A percentile compares a stretch with the other conserved stretches of the same genome.
These are phyloP conservation scores for Wickerhamomyces silvicola DNA, from an alignment of 805 yeast genomes.

Conservation along the genomic window DNA sequence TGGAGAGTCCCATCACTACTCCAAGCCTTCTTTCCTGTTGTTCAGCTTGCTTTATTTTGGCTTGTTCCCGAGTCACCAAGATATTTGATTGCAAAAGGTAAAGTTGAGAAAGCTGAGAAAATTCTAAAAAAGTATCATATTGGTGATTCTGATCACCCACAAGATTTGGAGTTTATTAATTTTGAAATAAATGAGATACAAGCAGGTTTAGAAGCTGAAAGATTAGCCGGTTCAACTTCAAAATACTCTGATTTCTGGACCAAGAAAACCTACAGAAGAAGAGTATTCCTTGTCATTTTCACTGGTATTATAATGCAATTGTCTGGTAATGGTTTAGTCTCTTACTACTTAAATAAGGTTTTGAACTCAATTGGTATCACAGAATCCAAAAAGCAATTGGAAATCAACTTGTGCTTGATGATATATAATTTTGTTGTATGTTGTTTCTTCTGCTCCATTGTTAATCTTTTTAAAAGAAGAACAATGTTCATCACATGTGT, in stretches of 20 bases:
- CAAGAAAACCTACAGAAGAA: constrained; percentile 31
- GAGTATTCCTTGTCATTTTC: constrained; percentile 30
- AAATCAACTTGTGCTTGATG: constrained; percentile 43
- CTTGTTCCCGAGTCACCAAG: constrained; percentile 47
- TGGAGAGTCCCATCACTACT: constrained; percentile 52
- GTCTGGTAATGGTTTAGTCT: constrained; percentile 45
- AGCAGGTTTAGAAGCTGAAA: constrained; percentile 35
- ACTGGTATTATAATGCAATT: constrained; percentile 35
- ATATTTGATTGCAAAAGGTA: constrained; percentile 34
- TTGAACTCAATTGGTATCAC: constrained; percentile 49
- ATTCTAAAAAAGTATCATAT: constrained; percentile 35
- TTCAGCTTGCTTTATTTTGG: constrained; percentile 31
- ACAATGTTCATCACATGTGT: constrained; percentile 29
- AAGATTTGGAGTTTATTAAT: constrained; percentile 22
- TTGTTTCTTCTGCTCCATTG: constrained; percentile 19
- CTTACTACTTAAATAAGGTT: constrained; percentile 44
- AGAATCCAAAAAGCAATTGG: constrained; percentile 33
- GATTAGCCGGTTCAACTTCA: constrained; percentile 22
- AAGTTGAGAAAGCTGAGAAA: constrained; percentile 35
- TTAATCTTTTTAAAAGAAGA: constrained; percentile 28
- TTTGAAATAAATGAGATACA: constrained; percentile 35
- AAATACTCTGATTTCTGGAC: constrained; percentile 31
- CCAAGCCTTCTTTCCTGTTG: constrained; percentile 41
- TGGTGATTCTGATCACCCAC: constrained; percentile 23
- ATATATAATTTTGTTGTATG: constrained; percentile 34